These are phyloP conservation scores for Lentinula lateritia DNA, from an alignment of 768 basidiomycete genomes.

Conservation along the genomic window DNA sequence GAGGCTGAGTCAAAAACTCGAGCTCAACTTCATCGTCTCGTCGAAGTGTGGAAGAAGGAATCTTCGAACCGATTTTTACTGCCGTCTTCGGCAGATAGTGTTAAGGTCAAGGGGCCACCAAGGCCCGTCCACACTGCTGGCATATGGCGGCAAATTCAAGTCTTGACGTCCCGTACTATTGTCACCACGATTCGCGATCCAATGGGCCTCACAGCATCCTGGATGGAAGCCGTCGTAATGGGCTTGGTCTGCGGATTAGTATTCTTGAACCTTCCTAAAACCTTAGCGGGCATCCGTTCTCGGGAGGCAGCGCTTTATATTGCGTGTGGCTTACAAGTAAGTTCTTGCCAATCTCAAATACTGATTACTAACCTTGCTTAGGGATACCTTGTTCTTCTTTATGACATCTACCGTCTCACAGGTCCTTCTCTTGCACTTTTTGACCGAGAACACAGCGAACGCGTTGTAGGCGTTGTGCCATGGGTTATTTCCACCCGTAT, in stretches of 20 bases:
- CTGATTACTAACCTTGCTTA: not conserved
- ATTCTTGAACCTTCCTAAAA: constrained; percentile 28
- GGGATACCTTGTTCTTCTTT: constrained; percentile 8
- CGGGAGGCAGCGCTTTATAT: constrained; percentile 22
- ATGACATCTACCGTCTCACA: constrained; percentile 9
- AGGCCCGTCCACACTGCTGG: not conserved
- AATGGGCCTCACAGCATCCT: constrained; percentile 7
- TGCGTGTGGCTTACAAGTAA: constrained; percentile 6
- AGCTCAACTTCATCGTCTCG: constrained; percentile 22
- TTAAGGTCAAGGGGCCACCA: not conserved
- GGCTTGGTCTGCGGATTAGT: constrained; percentile 25
- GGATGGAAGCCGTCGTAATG: constrained; percentile 9
- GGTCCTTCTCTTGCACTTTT: constrained; percentile 32
- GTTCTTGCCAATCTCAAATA: not conserved
- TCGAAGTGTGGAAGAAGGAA: constrained; percentile 22
- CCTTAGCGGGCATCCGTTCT: constrained; percentile 14
- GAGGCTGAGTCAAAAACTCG: constrained; percentile 25
- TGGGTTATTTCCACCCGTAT: constrained; percentile 22
- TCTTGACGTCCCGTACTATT: constrained; percentile 5
- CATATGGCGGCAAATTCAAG: constrained; percentile 3
- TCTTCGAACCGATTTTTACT: not conserved
- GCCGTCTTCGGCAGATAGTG: not conserved
- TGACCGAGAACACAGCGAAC: constrained; percentile 38
- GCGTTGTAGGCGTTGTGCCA: constrained; percentile 22
- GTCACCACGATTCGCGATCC: constrained; percentile 5